Percentiles rank a stretch among this genome's conserved stretches.
These are phyloP conservation scores for Colletotrichum tropicale DNA, from an alignment of 2,329 filamentous ascomycete species.

Conservation along the genomic window DNA sequence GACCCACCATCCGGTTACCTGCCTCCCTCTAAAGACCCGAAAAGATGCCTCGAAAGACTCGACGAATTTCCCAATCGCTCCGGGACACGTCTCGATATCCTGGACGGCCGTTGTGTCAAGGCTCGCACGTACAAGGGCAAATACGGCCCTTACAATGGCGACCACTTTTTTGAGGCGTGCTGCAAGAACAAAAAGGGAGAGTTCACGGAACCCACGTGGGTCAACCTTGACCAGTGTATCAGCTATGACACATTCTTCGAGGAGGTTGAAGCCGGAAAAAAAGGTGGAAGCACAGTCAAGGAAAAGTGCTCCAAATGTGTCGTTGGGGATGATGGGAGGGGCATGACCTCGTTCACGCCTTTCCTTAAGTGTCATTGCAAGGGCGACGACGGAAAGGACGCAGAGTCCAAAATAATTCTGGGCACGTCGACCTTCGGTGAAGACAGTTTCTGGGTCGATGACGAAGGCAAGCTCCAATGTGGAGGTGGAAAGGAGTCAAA, in stretches of 20 bases:
- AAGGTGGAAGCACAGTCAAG: background rate
- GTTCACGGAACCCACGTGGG: background rate
- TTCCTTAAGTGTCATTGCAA: background rate
- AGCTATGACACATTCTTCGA: background rate
- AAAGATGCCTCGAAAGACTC: background rate
- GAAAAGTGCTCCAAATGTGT: background rate
- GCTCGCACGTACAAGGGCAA: background rate
- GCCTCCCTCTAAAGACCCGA: background rate
- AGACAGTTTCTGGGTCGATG: background rate
- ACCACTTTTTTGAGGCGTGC: background rate
- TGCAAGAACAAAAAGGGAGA: background rate
- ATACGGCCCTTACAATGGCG: background rate
- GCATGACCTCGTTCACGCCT: background rate
- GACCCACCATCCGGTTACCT: background rate
- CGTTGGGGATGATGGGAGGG: background rate
- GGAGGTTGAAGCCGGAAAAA: background rate
- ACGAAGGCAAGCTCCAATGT: background rate
- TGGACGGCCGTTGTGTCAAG: background rate
- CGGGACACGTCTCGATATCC: background rate
- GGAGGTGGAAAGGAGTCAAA: background rate
- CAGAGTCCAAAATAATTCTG: background rate
- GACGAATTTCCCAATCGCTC: background rate
- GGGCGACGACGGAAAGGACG: background rate
- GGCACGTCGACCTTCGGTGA: background rate
- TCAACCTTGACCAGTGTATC: background rate